Conservation (phyloP, 441 rosid genomes). For the Gossypium aridum region DNA sequence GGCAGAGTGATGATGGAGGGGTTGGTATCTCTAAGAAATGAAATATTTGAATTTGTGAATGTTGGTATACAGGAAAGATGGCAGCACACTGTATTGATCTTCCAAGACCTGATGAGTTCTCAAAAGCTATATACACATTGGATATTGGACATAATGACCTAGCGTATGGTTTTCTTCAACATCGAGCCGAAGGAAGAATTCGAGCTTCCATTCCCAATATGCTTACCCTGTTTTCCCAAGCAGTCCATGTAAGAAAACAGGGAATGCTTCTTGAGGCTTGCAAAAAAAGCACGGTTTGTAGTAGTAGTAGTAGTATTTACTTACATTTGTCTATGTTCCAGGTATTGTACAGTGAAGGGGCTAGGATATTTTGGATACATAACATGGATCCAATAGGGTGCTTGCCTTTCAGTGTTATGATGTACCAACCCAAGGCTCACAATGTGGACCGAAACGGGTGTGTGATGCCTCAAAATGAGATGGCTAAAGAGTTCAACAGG, state of each 20-base stretch:
- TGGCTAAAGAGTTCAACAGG: conserved; percentile 46
- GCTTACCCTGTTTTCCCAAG: conserved; percentile 38
- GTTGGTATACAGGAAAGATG: conserved; percentile 25
- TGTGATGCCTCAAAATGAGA: conserved; percentile 39
- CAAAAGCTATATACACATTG: conserved; percentile 58
- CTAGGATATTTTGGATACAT: conserved; percentile 59
- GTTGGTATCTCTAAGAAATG: not conserved
- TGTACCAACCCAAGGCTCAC: conserved; percentile 18
- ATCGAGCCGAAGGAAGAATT: conserved; percentile 38
- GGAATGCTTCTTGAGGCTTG: not conserved
- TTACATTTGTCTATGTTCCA: conserved; percentile 9
- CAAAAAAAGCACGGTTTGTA: not conserved
- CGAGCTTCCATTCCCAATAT: conserved; percentile 52
- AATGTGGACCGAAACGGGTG: conserved; percentile 41
- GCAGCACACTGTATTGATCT: conserved; percentile 29
- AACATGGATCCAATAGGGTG: conserved; percentile 67
- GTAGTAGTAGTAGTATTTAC: not conserved
- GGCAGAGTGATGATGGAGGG: not conserved
- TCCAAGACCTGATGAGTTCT: conserved; percentile 58
- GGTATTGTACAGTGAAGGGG: conserved; percentile 52
- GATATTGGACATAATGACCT: conserved; percentile 90
- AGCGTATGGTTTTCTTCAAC: conserved; percentile 37
- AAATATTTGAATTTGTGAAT: conserved; percentile 2
- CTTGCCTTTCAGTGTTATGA: conserved; percentile 40
- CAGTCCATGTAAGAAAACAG: conserved; percentile 40